Evolutionary conservation across 2,329 filamentous ascomycete species (phyloP), one percentile per base, ranked within the genome.

Genomic region (Harringtonia lauricola): DNA sequence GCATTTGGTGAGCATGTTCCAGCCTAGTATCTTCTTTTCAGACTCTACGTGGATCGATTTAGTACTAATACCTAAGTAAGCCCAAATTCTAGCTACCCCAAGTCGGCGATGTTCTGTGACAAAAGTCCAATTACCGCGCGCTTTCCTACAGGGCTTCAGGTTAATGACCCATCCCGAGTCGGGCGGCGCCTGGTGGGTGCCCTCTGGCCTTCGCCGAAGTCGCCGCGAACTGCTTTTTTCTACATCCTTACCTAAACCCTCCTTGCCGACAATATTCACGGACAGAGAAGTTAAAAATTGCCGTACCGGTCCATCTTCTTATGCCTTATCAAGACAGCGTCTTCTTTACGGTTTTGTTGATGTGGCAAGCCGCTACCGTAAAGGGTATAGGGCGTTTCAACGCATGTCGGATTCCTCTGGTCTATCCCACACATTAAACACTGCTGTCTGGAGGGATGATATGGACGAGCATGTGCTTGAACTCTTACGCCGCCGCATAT

Each of bases 81-180:
- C 82, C 3, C 69, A 69, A 36, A 37, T 51, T 5, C 39, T 52
- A 2, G 45, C 49, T 8, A 43, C 41, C 4, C 46, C 49, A 1
- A 28, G 18, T 26, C 40, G 51, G 8, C 13, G 26, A 7, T 52
- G 51, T n/a, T 26, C 49, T 9, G 36, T 44, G 13, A 52, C 51
- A n/a, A 44, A 28, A 24, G 35, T 40, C 7, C 47, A 39, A 12
- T 17, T 51, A 21, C 50, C 51, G 7, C 60, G 58, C 14, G 77
- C 71, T 53, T 82, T 86, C 55, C 62, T 86, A 5, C 73, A 83
- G 43, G 65, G 74, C 28, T 79, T 86, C 47, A 67, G 70, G 24
- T 54, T 78, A 2, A 62, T 78, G 13, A 55, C 62, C 1, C 70
- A 83, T 44, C 79, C 79, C 1, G 60, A 67, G 10, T 75, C 72